These are phyloP conservation scores for Pythium guiyangense DNA, from an alignment of 352 stramenopile species.

Conservation along the genomic window DNA sequence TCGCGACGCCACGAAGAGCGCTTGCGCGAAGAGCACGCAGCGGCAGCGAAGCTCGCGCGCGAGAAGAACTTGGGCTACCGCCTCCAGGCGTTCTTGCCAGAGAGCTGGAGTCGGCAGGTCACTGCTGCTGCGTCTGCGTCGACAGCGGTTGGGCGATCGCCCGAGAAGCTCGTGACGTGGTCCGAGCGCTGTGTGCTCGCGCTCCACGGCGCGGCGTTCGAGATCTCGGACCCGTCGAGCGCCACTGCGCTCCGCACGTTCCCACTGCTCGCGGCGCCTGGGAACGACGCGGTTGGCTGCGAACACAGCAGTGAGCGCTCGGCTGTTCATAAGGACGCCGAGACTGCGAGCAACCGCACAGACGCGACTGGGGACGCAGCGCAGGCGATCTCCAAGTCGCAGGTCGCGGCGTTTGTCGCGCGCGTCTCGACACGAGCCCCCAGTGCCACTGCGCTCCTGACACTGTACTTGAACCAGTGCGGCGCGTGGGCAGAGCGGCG, in stretches of 20 bases:
- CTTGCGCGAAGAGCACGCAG: constrained; percentile 61
- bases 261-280: constrained; percentile 15
- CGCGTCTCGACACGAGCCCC: not conserved
- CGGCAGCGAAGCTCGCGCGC: constrained; percentile 47
- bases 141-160: constrained; percentile 1
- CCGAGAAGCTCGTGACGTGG: constrained; percentile 18
- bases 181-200: constrained; percentile 19
- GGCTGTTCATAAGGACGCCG: not conserved
- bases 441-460: not conserved
- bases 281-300: constrained; percentile 1
- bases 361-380: not conserved
- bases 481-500: constrained; percentile 43
- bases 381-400: constrained; percentile 6
- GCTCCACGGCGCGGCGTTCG: constrained; percentile 24
- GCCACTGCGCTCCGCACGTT: constrained; percentile 11
- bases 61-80: constrained; percentile 61
- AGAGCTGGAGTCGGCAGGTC: constrained; percentile 5
- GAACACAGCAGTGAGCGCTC: not conserved
- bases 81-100: constrained; percentile 38
- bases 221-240: constrained; percentile 18
- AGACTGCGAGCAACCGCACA: not conserved
- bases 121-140: not conserved
- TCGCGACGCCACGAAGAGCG: constrained; percentile 63
- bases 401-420: constrained; percentile 15
- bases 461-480: constrained; percentile 52